Evolutionary conservation across 352 stramenopile species (phyloP), one percentile per base, ranked within the genome.

Genomic region (Globisporangium alternatum): DNA sequence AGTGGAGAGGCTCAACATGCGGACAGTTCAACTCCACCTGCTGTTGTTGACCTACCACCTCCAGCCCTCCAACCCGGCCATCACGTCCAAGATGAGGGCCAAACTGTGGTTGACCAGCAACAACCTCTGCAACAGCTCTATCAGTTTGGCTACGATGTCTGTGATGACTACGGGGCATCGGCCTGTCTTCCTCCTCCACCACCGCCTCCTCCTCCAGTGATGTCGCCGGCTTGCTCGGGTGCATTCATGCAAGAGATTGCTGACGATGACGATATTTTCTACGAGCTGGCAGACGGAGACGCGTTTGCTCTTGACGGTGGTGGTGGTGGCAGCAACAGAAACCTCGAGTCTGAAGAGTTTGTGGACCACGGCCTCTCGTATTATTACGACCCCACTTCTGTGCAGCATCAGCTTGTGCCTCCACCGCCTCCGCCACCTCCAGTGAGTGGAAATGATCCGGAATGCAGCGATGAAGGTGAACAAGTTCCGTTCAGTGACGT

Each of bases 201-300:
- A 1, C 65, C 68, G 48, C 56, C 61, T 25, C 64, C 68, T 12
- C 61, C 37, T 21, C 30, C 39, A n/a, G 6, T 31, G 8, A 19
- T 43, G 10, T 45, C 35, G 3, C 13, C 47, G 35, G 37, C 28
- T 1, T 62, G 41, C 53, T 62, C 69, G 0, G 80, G 77, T 1
- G 80, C 80, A 1, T 88, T 88, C 65, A 88, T 88, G 80, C 75
- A 88, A 41, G 80, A 88, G 67, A 82, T 88, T 52, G 71, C 83
- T 6, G 80, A 83, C 35, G 77, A 80, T 35, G 72, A 81, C 41
- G 63, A 74, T 10, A 64, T 66, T 25, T 64, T 68, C 39, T 62
- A 33, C 15, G 53, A 67, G 15, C 49, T 67, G 5, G 6, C 28
- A 5, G 51, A 58, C 19, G 56, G 67, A 19, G 22, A 22, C 9